Percentiles rank a stretch among this genome's conserved stretches.
These are phyloP conservation scores for Guadua angustifolia DNA, from an alignment of 176 grass and related monocot species.

Conservation along the genomic window DNA sequence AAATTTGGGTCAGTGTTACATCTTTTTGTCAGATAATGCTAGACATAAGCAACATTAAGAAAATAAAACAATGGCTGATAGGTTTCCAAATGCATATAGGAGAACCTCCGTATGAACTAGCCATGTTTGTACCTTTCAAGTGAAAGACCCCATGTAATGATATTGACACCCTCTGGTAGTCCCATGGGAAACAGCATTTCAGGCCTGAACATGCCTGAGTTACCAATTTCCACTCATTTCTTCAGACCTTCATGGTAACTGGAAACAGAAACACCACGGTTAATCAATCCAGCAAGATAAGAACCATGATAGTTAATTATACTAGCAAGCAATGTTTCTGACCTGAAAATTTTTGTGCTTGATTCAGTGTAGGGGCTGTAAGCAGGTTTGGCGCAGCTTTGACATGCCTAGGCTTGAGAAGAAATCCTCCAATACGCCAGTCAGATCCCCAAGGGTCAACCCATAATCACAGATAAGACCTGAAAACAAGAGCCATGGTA, in stretches of 20 bases:
- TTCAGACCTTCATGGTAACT: constrained; percentile 90
- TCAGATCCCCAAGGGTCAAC: constrained; percentile 86
- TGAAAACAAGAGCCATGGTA: constrained; percentile 46
- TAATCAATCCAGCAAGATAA: constrained; percentile 7
- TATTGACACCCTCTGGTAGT: no score
- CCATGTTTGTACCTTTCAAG: background rate
- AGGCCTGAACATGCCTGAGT: constrained; percentile 96
- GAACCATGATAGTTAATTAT: background rate
- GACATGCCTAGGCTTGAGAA: constrained; percentile 86
- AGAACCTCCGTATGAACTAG: constrained; percentile 7
- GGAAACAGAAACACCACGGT: constrained; percentile 35
- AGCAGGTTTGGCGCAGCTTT: constrained; percentile 88
- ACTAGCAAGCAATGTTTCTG: constrained; percentile 21
- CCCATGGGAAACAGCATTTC: constrained; percentile 54
- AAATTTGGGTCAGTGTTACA: no score
- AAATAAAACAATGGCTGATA: background rate
- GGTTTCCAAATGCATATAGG: constrained; percentile 3
- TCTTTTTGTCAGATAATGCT: background rate
- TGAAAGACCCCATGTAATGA: no score
- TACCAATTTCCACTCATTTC: constrained; percentile 96
- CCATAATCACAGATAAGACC: constrained; percentile 90
- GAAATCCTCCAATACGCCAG: constrained; percentile 93
- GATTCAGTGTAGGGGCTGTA: constrained; percentile 95
- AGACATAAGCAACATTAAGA: background rate
- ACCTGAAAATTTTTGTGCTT: constrained; percentile 97